phyloP scores from a whole-genome alignment of 176 grass and related monocot genomes.

The Rhynchospora pubera region DNA sequence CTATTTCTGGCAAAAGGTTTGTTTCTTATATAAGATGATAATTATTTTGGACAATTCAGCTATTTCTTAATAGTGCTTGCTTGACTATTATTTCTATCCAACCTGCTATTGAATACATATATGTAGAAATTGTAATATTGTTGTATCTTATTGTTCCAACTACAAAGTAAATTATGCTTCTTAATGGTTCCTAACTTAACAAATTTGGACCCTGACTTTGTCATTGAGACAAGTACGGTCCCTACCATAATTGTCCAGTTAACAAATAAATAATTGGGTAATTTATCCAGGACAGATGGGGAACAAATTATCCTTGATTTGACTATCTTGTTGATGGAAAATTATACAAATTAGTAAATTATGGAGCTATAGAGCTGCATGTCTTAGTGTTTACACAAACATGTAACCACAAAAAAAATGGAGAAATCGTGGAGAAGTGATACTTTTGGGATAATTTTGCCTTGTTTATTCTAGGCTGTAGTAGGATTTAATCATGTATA shows the following conservation, averaged over 20 bases:
- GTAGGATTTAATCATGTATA: background rate
- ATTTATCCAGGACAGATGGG: background rate
- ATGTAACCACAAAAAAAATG: background rate
- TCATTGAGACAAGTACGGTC: background rate
- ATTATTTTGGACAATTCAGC: background rate
- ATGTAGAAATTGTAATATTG: background rate
- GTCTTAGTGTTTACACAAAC: background rate
- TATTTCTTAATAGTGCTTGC: background rate
- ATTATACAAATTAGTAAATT: background rate
- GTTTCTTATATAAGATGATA: background rate
- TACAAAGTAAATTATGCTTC: background rate
- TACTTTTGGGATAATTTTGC: background rate
- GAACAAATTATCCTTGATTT: background rate
- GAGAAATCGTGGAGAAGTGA: background rate
- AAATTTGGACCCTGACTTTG: background rate
- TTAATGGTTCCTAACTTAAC: too few relatives aligned
- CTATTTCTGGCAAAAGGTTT: constrained; percentile 95
- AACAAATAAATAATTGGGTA: background rate
- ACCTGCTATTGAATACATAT: background rate
- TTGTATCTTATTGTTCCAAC: background rate
- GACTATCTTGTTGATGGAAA: background rate
- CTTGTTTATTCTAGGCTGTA: too few relatives aligned
- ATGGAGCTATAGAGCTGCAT: background rate
- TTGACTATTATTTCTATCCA: background rate
- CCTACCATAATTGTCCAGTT: background rate